Evolutionary conservation across 2,329 filamentous ascomycete species (phyloP), one percentile per base, ranked within the genome.

Genomic region (Fusarium foetens): DNA sequence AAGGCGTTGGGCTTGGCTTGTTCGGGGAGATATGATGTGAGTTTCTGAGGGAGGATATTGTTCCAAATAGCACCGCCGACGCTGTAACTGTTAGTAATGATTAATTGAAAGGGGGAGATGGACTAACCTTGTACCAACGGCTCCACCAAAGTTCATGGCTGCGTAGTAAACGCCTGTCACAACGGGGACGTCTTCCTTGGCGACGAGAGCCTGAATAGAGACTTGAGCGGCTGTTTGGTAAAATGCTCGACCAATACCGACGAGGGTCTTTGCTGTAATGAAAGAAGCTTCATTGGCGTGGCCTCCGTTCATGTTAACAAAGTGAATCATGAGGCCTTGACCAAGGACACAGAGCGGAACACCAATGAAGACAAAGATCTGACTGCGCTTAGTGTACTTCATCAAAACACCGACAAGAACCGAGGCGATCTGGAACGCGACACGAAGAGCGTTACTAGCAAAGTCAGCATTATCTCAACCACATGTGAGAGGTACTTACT

Each of bases 21-120:
- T 0, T 63, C 61, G 5, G 76, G 75, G 17, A 78, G 75, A 39
- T 78, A 76, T 1, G 59, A 51, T 8, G 57, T n/a, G 4, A 80
- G 75, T 23, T 79, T 80, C 17, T 70, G 61, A 0, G 75, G 77
- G 6, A 80, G 76, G 7, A 77, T 68, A 16, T 76, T 75, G 46
- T 78, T 78, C 81, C 81, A 83, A 36, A 82, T 82, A 14, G 80
- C 81, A 3, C 81, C 81, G 10, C 79, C 77, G 10, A 82, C 78
- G 33, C 79, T 82, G 19, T 6, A 14, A 9, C 1, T 14, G 23
- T 75, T 16, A 75, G 61, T 8, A 31, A 6, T 1, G 1, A 13
- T 36, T 21, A 1, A 3, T 1, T 2, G 1, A 5, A 8, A 25
- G 1, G 13, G 4, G 2, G 2, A 11, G 2, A 10, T 17, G 3